phyloP scores from a whole-genome alignment of 495 filamentous ascomycete genomes.

The Penicillium soppii region DNA sequence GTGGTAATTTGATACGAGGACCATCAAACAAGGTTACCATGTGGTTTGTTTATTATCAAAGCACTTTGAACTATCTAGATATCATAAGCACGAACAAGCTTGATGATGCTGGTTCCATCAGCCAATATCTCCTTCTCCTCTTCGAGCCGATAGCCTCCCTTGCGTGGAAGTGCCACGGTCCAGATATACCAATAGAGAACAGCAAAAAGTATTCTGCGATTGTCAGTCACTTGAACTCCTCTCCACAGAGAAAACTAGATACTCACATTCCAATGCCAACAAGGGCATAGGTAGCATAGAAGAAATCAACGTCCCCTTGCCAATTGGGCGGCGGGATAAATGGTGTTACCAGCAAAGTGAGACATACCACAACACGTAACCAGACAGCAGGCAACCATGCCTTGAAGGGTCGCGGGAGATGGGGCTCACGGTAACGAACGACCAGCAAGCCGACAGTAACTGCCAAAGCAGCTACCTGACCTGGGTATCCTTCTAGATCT shows the following conservation, averaged over 20 bases:
- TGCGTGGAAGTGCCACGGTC: slow-evolving; percentile 60
- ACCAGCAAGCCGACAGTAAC: slow-evolving; percentile 59
- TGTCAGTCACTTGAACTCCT: slow-evolving; percentile 4
- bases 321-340: slow-evolving; percentile 47
- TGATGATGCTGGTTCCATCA: slow-evolving; percentile 61
- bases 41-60: too few species aligned
- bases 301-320: slow-evolving; percentile 57
- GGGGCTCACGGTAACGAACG: slow-evolving; percentile 59
- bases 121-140: slow-evolving; percentile 55
- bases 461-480: slow-evolving; percentile 59
- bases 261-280: slow-evolving; percentile 70
- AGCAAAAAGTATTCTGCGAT: slow-evolving; percentile 55
- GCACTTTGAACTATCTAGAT: not conserved
- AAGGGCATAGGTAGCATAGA: slow-evolving; percentile 71
- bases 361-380: slow-evolving; percentile 34
- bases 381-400: slow-evolving; percentile 56
- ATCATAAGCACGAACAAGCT: slow-evolving; percentile 39
- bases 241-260: not conserved
- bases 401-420: slow-evolving; percentile 65
- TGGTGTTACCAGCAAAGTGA: slow-evolving; percentile 34
- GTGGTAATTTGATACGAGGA: too few species aligned
- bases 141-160: slow-evolving; percentile 58
- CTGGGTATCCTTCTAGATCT: slow-evolving; percentile 70
- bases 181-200: slow-evolving; percentile 71
- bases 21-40: too few species aligned